phyloP scores from a whole-genome alignment of 2,329 filamentous ascomycete genomes.

The Ophiocordyceps sinensis region DNA sequence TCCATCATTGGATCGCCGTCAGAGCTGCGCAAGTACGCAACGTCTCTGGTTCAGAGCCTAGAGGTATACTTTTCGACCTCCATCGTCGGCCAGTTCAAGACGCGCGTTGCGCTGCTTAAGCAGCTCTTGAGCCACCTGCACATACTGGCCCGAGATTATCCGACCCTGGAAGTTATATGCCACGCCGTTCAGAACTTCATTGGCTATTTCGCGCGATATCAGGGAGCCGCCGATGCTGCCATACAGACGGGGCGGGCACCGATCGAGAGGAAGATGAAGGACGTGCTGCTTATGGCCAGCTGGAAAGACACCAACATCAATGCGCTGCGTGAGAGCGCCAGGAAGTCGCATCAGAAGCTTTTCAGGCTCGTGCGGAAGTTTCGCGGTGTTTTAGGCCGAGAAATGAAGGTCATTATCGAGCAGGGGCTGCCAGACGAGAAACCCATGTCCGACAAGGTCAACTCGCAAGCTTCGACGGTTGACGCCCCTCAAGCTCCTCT shows the following conservation, averaged over 20 bases:
- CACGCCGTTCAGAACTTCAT: constrained; percentile 65
- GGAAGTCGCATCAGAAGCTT: constrained; percentile 79
- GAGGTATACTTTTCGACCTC: constrained; percentile 67
- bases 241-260: constrained; percentile 53
- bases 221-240: constrained; percentile 46
- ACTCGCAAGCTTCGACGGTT: not conserved
- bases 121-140: constrained; percentile 52
- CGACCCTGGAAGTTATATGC: constrained; percentile 40
- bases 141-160: constrained; percentile 44
- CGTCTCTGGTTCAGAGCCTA: constrained; percentile 59
- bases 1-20: constrained; percentile 44
- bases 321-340: constrained; percentile 75
- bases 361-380: constrained; percentile 90
- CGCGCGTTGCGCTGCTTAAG: constrained; percentile 56
- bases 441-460: constrained; percentile 4
- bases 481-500: constrained; percentile 7
- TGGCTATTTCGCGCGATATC: constrained; percentile 58
- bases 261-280: constrained; percentile 85
- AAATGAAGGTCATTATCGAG: constrained; percentile 51
- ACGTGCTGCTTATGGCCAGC: constrained; percentile 83
- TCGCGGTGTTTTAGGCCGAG: constrained; percentile 60
- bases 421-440: constrained; percentile 42
- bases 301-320: constrained; percentile 98
- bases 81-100: constrained; percentile 65
- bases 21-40: constrained; percentile 48